These are phyloP conservation scores for Trametes meyenii DNA, from an alignment of 768 basidiomycete species.

Conservation along the genomic window DNA sequence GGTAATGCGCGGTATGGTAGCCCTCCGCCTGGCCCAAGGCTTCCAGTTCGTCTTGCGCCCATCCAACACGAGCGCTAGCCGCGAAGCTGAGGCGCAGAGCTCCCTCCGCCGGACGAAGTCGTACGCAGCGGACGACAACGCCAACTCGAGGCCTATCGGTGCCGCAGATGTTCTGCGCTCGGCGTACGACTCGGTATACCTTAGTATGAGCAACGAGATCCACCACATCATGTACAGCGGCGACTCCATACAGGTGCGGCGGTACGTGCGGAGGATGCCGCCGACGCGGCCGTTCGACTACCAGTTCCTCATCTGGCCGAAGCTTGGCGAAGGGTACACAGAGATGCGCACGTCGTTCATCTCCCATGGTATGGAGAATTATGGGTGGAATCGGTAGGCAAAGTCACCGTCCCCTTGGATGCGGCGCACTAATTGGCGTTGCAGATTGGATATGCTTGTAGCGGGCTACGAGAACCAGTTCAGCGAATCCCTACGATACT, in stretches of 20 bases:
- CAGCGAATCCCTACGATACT: constrained; percentile 84
- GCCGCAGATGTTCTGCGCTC: constrained; percentile 66
- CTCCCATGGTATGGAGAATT: constrained; percentile 79
- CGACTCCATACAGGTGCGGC: constrained; percentile 85
- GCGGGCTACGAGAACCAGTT: constrained; percentile 82
- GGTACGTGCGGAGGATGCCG: constrained; percentile 78
- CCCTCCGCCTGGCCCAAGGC: constrained; percentile 87
- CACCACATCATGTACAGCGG: constrained; percentile 91
- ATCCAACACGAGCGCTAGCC: constrained; percentile 26
- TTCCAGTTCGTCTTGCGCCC: constrained; percentile 87
- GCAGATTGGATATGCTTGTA: constrained; percentile 82
- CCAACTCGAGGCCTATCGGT: constrained; percentile 57
- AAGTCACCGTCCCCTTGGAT: background rate
- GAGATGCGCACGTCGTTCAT: constrained; percentile 74
- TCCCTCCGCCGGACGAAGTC: constrained; percentile 55
- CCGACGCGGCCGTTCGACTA: constrained; percentile 70
- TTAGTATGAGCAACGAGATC: constrained; percentile 95
- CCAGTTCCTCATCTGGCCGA: constrained; percentile 92
- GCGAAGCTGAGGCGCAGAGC: constrained; percentile 37
- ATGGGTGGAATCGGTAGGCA: constrained; percentile 82
- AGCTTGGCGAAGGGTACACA: constrained; percentile 84
- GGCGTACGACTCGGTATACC: constrained; percentile 75
- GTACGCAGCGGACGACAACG: constrained; percentile 56
- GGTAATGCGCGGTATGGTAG: constrained; percentile 93
- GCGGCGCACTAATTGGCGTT: background rate